Base-by-base conservation (phyloP, 2,329 filamentous ascomycete genomes). In the Ceratocystiopsis sp. region DNA sequence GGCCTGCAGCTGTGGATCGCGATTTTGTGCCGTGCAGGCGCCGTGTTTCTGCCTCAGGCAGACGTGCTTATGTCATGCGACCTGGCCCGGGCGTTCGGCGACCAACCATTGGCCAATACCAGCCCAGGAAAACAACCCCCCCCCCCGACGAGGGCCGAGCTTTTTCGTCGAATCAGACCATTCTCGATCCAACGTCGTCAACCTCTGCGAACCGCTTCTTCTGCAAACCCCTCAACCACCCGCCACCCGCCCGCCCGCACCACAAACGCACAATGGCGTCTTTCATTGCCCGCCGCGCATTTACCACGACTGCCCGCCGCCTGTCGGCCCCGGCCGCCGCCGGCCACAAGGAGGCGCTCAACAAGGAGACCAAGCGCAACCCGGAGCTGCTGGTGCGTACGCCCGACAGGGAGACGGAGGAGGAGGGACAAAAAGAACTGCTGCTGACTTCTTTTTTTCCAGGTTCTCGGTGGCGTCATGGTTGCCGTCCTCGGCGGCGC, bases 391-490 rank as follows among this genome's bases (percentile, higher is more conserved):
- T 21, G 21, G 21, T 21, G 21, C 21, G 21, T 21, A 21, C 21
- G 8, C 21, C 8, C 21, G 4, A 8, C 21, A 4, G 21, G 21
- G 21, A 21, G 21, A 21, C n/a, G 21, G 21, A 8, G 21, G 8
- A 21, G 21, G 4, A 21, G 21, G 21, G 21, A 21, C n/a, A n/a
- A n/a, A n/a, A n/a, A n/a, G n/a, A n/a, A n/a, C n/a, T n/a, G n/a
- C 21, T 8, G 21, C 4, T 21, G 21, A 8, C 21, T 21, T 21
- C 21, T 21, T 4, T 21, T 39, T 38, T 41, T 53, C 50, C 56
- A 96, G 91, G 78, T 96, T 58, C 81, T 98, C 52, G 75, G 87
- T 51, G 84, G 77, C 58, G 79, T 96, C 61, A 94, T 96, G 85
- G 78, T 81, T 55, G 79, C 80, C 61, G 82, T 84, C 55, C 82